Base-by-base conservation (phyloP, 176 grass and related monocot genomes). In the Pharus latifolius region DNA sequence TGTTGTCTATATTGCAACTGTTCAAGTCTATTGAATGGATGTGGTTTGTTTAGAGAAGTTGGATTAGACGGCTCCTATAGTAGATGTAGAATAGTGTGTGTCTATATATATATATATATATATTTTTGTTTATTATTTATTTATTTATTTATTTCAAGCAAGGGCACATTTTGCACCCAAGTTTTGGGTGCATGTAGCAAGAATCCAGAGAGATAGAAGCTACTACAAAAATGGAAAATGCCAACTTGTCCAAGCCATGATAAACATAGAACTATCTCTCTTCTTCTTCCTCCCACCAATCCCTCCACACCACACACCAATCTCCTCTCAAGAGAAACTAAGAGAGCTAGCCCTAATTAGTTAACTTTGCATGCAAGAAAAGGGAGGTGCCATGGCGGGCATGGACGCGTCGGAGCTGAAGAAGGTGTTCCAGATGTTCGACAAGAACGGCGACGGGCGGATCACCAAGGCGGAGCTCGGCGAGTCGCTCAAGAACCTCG, bases 341-440 rank as follows among this genome's bases (percentile, higher is more conserved):
- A n/a, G n/a, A n/a, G n/a, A n/a, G n/a, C n/a, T n/a, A n/a, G n/a
- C n/a, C n/a, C n/a, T n/a, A n/a, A n/a, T n/a, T n/a, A n/a, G n/a
- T n/a, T n/a, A n/a, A n/a, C n/a, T n/a, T n/a, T n/a, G 22, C 24
- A 82, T 75, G 43, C 73, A 49, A 27, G 29, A 47, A 62, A 12
- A 8, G 8, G 44, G 47, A 7, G 43, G 33, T 8, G 23, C 41
- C 6, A 27, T 1, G 2, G 44, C 37, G 15, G 42, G 30, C 66
- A 70, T 73, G 50, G 85, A 92, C 22, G 52, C 72, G 70, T 69
- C 82, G 42, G 90, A 92, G 65, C 74, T 92, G 32, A 56, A 53
- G 74, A 87, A 73, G 55, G 90, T 92, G 14, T 92, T 92, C 63
- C 78, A 83, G 63, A 92, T 92, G 85, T 92, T 92, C 41, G 90